Percentiles rank a stretch among this genome's conserved stretches.
These are phyloP conservation scores for Chionographis japonica DNA, from an alignment of 106 monocot genomes.

Conservation along the genomic window DNA sequence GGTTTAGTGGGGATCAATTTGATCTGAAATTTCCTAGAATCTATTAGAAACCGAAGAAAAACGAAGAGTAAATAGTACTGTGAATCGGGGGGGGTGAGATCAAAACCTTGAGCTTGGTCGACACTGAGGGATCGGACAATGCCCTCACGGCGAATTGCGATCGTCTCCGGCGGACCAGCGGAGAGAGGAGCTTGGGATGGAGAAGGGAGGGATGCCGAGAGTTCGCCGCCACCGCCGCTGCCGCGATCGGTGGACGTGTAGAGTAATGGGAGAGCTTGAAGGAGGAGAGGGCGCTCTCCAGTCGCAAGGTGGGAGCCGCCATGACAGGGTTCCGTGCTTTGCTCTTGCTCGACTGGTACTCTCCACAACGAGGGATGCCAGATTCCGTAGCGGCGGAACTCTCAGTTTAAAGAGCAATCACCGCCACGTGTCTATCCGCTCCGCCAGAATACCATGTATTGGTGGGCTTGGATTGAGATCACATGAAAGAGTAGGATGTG, in stretches of 20 bases:
- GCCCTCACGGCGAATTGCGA: constrained; percentile 18
- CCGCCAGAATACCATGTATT: no score
- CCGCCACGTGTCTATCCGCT: no score
- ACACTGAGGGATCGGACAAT: constrained; percentile 21
- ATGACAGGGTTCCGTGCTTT: neutral
- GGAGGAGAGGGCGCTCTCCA: constrained; percentile 10
- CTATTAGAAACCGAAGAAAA: neutral
- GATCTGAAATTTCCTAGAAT: constrained; percentile 33
- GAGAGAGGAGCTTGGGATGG: neutral
- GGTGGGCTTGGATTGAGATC: no score
- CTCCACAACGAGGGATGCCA: no score
- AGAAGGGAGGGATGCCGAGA: no score
- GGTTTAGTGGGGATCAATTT: constrained; percentile 81
- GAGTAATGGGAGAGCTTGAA: neutral
- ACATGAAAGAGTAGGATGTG: no score
- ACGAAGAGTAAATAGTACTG: neutral
- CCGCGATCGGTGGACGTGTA: neutral
- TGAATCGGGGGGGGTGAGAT: neutral
- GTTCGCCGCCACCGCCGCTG: neutral
- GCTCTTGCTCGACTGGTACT: no score
- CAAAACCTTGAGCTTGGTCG: constrained; percentile 31
- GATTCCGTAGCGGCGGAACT: no score
- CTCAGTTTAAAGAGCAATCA: no score
- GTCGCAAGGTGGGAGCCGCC: neutral
- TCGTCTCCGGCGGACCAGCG: neutral